Conservation (phyloP, 805 yeast species). For the Spathaspora girioi region DNA sequence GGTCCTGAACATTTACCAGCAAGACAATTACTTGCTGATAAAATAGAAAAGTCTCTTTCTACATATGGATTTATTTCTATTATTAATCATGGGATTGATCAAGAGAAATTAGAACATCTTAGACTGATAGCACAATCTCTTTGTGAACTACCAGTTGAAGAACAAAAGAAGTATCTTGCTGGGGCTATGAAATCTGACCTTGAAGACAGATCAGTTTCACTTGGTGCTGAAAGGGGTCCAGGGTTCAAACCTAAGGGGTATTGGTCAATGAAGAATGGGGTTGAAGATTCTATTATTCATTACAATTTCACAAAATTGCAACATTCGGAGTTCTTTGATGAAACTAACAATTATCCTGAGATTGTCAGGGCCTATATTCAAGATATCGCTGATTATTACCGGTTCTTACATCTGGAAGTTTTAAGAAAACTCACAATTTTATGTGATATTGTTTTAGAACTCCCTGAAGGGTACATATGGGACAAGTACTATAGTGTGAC, state of each 20-base stretch:
- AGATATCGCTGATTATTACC: conserved; percentile 20
- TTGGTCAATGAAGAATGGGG: conserved; percentile 28
- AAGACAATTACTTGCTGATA: conserved; percentile 30
- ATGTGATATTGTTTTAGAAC: conserved; percentile 24
- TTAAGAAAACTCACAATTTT: conserved; percentile 21
- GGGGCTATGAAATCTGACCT: conserved; percentile 33
- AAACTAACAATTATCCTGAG: conserved; percentile 21
- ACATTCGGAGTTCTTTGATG: conserved; percentile 16
- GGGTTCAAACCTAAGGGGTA: conserved; percentile 29
- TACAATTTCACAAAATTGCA: conserved; percentile 25
- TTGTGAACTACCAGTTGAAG: conserved; percentile 37
- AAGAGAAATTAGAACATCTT: conserved; percentile 28
- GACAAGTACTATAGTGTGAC: conserved; percentile 24
- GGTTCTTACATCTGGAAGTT: conserved; percentile 17
- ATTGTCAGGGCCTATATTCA: conserved; percentile 18
- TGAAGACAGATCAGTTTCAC: conserved; percentile 21
- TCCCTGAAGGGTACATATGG: conserved; percentile 26
- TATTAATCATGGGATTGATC: conserved; percentile 37
- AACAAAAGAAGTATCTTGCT: conserved; percentile 34
- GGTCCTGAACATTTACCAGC: conserved; percentile 28
- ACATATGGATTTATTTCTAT: conserved; percentile 44
- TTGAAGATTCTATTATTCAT: conserved; percentile 23
- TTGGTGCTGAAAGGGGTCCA: conserved; percentile 28
- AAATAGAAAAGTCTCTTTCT: conserved; percentile 37
- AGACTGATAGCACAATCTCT: conserved; percentile 40